Evolutionary conservation across 768 basidiomycete genomes (phyloP).

Genomic region (Lyophyllum decastes): DNA sequence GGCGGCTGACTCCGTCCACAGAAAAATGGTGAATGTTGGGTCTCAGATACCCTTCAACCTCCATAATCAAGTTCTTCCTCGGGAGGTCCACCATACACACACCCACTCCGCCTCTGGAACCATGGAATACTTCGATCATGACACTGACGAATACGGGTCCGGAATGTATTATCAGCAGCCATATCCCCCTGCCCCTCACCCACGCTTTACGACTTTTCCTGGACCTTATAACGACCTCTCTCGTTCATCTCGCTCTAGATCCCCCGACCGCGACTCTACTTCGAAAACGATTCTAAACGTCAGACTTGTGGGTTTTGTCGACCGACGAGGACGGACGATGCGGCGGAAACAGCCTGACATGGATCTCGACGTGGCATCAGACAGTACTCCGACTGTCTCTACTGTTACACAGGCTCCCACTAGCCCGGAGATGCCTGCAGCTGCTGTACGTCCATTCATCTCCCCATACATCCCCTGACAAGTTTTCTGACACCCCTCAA

Average conservation of each 20-base stretch:
- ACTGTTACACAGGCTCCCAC: not conserved
- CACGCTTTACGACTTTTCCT: conserved; percentile 13
- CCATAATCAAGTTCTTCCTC: conserved; percentile 35
- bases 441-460: not conserved
- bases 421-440: not conserved
- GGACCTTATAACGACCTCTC: conserved; percentile 7
- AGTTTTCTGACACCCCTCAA: conserved; percentile 3
- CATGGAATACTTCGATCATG: conserved; percentile 20
- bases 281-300: conserved; percentile 32
- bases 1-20: conserved; percentile 23
- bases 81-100: conserved; percentile 24
- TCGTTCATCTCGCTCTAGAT: conserved; percentile 13
- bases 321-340: conserved; percentile 18
- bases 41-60: conserved; percentile 64
- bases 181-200: conserved; percentile 15
- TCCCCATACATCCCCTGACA: not conserved
- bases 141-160: conserved; percentile 16
- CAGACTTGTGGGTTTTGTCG: conserved; percentile 28
- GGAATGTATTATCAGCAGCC: conserved; percentile 16
- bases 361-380: not conserved
- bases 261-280: conserved; percentile 3
- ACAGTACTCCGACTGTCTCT: conserved; percentile 6
- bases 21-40: conserved; percentile 73
- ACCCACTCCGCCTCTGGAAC: conserved; percentile 30
- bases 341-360: conserved; percentile 5